Base-by-base conservation (phyloP, 805 yeast species). In the Ogataea methanolica region DNA sequence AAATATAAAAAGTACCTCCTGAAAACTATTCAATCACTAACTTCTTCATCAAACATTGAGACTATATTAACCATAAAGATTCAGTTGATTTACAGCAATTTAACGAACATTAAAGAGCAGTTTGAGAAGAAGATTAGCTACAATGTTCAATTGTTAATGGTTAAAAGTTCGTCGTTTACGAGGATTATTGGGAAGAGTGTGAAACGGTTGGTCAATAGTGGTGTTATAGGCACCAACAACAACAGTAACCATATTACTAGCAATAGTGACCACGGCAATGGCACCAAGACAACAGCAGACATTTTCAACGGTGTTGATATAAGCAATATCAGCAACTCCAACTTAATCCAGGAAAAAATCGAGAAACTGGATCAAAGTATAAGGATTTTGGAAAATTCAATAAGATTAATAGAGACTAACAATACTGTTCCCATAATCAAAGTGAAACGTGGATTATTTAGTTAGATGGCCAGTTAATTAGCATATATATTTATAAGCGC, bases 341-440 rank as follows among this genome's bases (percentile, higher is more conserved):
- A 60, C 43, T 22, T 43, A 3, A 60, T 78, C 3, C 87, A 82
- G 56, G 69, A 71, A 39, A 72, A 79, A 54, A 81, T 88, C 0
- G 97, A 89, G 60, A 51, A 75, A 15, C 58, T 87, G 2, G 96
- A 89, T 63, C 85, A 84, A 53, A 82, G 83, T 43, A 65, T 90
- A 17, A 66, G 96, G 41, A 80, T 87, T 1, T 63, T 89, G 39
- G 96, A 89, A 59, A 66, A 70, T 38, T 75, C 89, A 0, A 54
- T 75, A 43, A 59, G 62, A 43, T 55, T 72, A 17, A 61, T 76
- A 3, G 69, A 65, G 43, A 60, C 43, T 15, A 52, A 55, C 41
- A 40, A 54, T 42, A 49, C 54, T 14, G 45, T 36, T 11, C 59
- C 62, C 29, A 51, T 54, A 15, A 37, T 56, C 17, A 49, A 43